These are phyloP conservation scores for Backusella tarrabulga DNA, from an alignment of 192 early-diverging fungal genomes.

Conservation along the genomic window DNA sequence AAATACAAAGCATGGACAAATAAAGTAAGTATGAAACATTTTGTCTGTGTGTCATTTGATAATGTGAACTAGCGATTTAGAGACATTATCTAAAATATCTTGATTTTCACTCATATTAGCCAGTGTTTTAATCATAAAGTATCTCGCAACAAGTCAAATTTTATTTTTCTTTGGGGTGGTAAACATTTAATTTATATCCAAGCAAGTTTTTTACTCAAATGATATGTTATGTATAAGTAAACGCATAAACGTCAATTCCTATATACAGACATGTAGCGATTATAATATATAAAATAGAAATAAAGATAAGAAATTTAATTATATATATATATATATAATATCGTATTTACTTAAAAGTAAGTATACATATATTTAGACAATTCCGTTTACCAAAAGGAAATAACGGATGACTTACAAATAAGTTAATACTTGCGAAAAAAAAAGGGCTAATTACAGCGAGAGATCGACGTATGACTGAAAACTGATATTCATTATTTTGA, in stretches of 20 bases:
- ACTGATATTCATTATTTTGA: conserved; percentile 1
- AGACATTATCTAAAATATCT: background rate
- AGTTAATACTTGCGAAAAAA: background rate
- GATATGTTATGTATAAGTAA: background rate
- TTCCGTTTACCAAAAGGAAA: background rate
- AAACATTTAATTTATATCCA: background rate
- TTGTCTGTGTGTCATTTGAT: background rate
- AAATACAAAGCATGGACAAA: background rate
- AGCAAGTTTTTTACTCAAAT: background rate
- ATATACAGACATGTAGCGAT: background rate
- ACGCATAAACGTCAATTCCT: background rate
- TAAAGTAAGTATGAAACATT: background rate
- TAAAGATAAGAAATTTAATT: background rate
- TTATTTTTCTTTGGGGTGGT: background rate
- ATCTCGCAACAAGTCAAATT: background rate
- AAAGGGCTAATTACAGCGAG: background rate
- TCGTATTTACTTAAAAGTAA: background rate
- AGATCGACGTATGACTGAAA: background rate
- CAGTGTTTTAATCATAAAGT: background rate
- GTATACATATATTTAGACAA: background rate
- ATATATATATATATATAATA: background rate
- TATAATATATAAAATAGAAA: background rate
- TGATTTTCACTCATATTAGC: background rate
- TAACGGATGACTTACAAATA: background rate
- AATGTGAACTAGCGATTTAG: background rate